Evolutionary conservation across 345 rosid species (phyloP).

Genomic region (Abelmoschus esculentus): DNA sequence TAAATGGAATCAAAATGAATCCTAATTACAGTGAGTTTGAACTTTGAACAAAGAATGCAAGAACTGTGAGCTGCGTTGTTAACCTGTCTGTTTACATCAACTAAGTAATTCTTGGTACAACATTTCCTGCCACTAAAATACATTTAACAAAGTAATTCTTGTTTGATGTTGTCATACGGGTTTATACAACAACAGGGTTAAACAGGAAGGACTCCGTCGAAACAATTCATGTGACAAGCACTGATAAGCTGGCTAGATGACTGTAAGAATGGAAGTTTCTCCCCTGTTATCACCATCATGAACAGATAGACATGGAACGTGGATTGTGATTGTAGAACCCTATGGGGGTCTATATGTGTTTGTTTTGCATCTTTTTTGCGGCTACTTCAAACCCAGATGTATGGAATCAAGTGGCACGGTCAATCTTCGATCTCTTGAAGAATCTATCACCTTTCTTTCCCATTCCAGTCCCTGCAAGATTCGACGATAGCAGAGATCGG

Average conservation of each 20-base stretch:
- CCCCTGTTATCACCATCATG: neutral
- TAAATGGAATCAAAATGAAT: neutral
- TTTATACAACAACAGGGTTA: neutral
- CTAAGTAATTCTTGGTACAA: conserved; percentile 7
- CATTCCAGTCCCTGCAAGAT: conserved; percentile 45
- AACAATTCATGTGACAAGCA: neutral
- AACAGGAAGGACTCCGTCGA: neutral
- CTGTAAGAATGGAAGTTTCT: neutral
- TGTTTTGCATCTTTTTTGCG: neutral
- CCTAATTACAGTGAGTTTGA: neutral
- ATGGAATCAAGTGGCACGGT: conserved; percentile 2
- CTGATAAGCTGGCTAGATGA: neutral
- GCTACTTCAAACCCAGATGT: neutral
- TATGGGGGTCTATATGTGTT: neutral
- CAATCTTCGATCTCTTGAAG: conserved; percentile 34
- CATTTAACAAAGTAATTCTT: conserved; percentile 2
- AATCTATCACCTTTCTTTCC: conserved; percentile 49
- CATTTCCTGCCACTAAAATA: neutral
- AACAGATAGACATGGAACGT: neutral
- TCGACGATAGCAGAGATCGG: conserved; percentile 36
- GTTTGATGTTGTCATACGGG: neutral
- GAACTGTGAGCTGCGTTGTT: neutral
- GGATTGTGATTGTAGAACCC: neutral
- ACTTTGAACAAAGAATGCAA: neutral
- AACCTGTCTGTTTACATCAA: neutral